Evolutionary conservation across 2,329 filamentous ascomycete genomes (phyloP), one percentile per base, ranked within the genome.

Genomic region (Aspergillus oerlinghausenensis): DNA sequence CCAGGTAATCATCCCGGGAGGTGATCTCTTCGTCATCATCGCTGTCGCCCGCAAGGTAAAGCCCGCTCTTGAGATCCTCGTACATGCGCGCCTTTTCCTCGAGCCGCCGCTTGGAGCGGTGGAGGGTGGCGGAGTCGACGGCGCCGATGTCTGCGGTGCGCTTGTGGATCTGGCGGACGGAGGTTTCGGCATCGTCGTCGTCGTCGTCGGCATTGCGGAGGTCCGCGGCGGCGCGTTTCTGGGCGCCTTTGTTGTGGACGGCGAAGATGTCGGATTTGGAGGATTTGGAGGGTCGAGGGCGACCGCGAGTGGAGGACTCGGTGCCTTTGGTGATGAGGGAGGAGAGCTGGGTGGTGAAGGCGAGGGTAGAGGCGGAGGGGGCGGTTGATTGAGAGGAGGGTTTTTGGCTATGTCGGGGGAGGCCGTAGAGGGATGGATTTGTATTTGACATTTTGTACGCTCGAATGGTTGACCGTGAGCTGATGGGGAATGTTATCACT

Each of bases 21-120:
- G 48, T n/a, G 7, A 10, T 11, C 17, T 72, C 67, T 2, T 74
- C 74, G 8, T 74, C 72, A 23, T 72, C 69, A 26, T 67, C 69
- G 26, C 68, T 70, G 7, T 65, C 66, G 1, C 61, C 69, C 1
- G 83, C 79, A n/a, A 90, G 79, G 73, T 90, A 87, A 68, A 96
- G 88, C n/a, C 93, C 92, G 35, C 89, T 83, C 74, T 96, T 96
- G 85, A 99, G 88, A 40, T 90, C 89, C 6, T 89, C 87, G 74
- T 99, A 99, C 1, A 94, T 76, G 4, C 89, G 84, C 3, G 90
- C 91, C 74, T 99, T 99, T 76, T 92, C 88, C 69, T 95, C 87
- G 87, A 99, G 90, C 68, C 87, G 89, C 62, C 87, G 84, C 71
- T 87, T 88, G 23, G 90, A 88, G 55, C 88, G 84, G 78, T 83